phyloP scores from a whole-genome alignment of 768 basidiomycete species.

The Lactarius sanguifluus region DNA sequence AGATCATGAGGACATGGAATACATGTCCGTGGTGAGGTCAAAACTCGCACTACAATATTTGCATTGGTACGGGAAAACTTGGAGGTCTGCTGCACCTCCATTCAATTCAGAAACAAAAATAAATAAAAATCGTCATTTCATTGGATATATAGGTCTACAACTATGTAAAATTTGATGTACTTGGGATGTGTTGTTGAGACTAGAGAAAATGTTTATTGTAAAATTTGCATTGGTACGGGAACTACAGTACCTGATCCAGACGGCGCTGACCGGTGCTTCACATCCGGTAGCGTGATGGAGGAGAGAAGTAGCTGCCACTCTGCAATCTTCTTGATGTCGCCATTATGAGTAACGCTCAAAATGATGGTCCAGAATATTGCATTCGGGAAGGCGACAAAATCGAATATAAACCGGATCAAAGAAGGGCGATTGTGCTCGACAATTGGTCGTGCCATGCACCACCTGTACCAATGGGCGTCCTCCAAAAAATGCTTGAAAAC shows the following conservation, averaged over 20 bases:
- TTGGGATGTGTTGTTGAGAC: too few species aligned
- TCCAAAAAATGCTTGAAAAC: conserved; percentile 56
- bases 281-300: conserved; percentile 53
- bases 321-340: conserved; percentile 56
- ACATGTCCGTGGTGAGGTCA: too few species aligned
- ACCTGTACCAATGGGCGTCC: conserved; percentile 63
- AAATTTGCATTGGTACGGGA: too few species aligned
- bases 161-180: too few species aligned
- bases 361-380: conserved; percentile 71
- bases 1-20: too few species aligned
- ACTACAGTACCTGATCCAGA: conserved; percentile 57
- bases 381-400: conserved; percentile 69
- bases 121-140: too few species aligned
- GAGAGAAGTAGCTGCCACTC: conserved; percentile 71
- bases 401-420: conserved; percentile 54
- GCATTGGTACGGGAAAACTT: too few species aligned
- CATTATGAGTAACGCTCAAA: conserved; percentile 57
- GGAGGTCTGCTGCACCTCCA: too few species aligned
- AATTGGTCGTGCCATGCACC: conserved; percentile 57
- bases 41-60: too few species aligned
- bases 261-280: conserved; percentile 38
- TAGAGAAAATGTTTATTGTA: too few species aligned
- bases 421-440: neutral
- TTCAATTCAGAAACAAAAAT: too few species aligned
- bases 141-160: too few species aligned